Conservation (phyloP, 805 yeast species). For the Candida methanosorbosa region DNA sequence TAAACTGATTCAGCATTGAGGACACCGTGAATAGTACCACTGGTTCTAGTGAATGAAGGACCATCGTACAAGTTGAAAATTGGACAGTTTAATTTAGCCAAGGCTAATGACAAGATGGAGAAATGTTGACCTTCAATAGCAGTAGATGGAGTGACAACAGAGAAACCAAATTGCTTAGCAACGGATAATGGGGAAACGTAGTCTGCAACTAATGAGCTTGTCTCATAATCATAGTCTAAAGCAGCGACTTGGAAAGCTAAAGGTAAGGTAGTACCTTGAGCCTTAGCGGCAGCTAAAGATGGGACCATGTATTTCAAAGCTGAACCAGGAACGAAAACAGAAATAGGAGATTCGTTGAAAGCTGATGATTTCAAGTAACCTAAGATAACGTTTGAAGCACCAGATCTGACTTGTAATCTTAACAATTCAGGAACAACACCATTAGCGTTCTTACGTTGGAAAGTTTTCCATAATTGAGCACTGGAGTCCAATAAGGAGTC, state of each 20-base stretch:
- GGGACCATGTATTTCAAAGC: constrained; percentile 65
- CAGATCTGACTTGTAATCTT: constrained; percentile 65
- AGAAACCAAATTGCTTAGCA: constrained; percentile 55
- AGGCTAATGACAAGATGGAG: constrained; percentile 53
- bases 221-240: constrained; percentile 51
- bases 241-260: constrained; percentile 71
- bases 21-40: constrained; percentile 36
- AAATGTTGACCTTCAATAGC: constrained; percentile 59
- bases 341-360: constrained; percentile 12
- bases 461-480: constrained; percentile 49
- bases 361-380: constrained; percentile 45
- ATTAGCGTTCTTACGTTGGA: constrained; percentile 39
- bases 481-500: constrained; percentile 52
- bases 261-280: constrained; percentile 33
- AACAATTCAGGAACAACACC: constrained; percentile 56
- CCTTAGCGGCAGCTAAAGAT: constrained; percentile 32
- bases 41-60: constrained; percentile 46
- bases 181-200: constrained; percentile 50
- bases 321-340: constrained; percentile 54
- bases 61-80: constrained; percentile 79
- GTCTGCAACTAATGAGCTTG: constrained; percentile 51
- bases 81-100: constrained; percentile 56
- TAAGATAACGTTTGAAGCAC: constrained; percentile 71
- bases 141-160: constrained; percentile 61
- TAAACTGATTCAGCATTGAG: constrained; percentile 35